Conservation (phyloP, 129 eudicot genomes). For the Helichrysum umbraculigerum region DNA sequence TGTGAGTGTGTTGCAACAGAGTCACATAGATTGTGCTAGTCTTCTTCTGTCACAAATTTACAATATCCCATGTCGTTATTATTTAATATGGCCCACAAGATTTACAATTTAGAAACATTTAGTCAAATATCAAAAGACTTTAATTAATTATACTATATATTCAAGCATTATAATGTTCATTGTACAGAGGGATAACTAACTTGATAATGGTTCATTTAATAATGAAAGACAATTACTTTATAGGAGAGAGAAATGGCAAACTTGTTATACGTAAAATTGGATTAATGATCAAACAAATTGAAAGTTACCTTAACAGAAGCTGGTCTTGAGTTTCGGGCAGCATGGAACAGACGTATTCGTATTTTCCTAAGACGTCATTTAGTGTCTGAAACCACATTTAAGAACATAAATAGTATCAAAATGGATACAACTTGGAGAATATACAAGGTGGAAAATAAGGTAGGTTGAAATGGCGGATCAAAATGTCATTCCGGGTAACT, state of each 20-base stretch:
- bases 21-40: not conserved
- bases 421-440: not conserved
- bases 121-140: not conserved
- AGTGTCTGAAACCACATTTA: conserved; percentile 58
- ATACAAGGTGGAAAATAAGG: not conserved
- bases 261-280: not conserved
- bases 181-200: not conserved
- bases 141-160: not conserved
- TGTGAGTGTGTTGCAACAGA: not conserved
- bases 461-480: not conserved
- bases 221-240: not conserved
- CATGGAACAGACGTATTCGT: conserved; percentile 49
- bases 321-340: conserved; percentile 64
- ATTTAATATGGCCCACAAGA: not conserved
- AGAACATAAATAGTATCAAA: not conserved
- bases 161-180: not conserved
- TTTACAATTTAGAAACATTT: not conserved
- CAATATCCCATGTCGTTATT: not conserved
- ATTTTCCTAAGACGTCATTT: conserved; percentile 50
- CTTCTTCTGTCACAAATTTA: not conserved
- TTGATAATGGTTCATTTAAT: not conserved
- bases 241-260: not conserved
- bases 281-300: not conserved
- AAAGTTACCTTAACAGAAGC: conserved; percentile 68
- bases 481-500: not conserved